These are phyloP conservation scores for Castanea crenata DNA, from an alignment of 306 rosid species.

Conservation along the genomic window DNA sequence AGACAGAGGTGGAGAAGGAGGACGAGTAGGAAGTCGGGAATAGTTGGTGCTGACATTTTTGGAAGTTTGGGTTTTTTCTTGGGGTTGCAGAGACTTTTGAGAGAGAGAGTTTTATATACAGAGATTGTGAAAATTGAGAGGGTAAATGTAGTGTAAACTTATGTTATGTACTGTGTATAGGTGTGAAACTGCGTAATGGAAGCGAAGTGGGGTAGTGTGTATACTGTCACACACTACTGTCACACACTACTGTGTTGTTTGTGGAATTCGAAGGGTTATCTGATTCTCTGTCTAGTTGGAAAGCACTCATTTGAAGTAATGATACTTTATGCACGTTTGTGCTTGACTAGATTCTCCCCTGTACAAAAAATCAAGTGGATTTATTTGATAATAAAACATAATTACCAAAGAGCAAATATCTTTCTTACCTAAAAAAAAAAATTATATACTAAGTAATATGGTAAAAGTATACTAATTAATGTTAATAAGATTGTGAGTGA, in stretches of 20 bases:
- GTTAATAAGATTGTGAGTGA: too few relatives aligned
- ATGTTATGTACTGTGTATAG: background rate
- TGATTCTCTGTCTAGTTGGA: background rate
- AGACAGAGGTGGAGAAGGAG: constrained; percentile 5
- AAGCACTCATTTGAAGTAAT: background rate
- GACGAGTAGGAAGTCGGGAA: constrained; percentile 16
- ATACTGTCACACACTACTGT: too few relatives aligned
- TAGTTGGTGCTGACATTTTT: constrained; percentile 14
- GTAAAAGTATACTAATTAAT: too few relatives aligned
- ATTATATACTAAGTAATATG: too few relatives aligned
- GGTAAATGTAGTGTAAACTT: too few relatives aligned
- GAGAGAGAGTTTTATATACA: background rate
- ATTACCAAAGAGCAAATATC: too few relatives aligned
- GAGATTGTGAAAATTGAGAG: background rate
- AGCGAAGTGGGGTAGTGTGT: background rate
- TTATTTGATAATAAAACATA: too few relatives aligned
- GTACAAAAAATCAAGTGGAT: too few relatives aligned
- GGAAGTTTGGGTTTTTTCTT: background rate
- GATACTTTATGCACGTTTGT: background rate
- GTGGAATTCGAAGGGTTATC: background rate
- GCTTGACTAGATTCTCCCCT: too few relatives aligned
- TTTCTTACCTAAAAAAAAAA: too few relatives aligned
- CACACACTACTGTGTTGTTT: background rate
- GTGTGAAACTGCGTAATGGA: background rate
- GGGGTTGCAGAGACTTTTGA: background rate